These are phyloP conservation scores for Neophaeococcomyces mojaviensis DNA, from an alignment of 2,329 filamentous ascomycete species.

Conservation along the genomic window DNA sequence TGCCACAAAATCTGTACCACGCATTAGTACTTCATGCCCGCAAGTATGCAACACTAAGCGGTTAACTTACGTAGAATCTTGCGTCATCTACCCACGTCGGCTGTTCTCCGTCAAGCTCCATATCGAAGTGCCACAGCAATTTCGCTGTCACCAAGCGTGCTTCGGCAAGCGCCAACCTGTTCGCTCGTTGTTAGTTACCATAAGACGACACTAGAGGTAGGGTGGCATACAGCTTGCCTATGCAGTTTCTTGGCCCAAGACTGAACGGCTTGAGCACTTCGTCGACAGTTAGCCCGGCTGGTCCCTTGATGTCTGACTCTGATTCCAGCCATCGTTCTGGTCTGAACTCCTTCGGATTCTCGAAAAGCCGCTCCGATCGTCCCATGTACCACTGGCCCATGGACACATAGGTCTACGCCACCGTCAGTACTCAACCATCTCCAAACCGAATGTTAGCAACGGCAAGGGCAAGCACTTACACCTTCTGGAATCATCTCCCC, in stretches of 20 bases:
- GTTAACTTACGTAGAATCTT: constrained; percentile 12
- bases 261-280: constrained; percentile 31
- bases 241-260: constrained; percentile 30
- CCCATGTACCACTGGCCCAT: constrained; percentile 17
- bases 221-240: constrained; percentile 19
- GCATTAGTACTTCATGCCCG: background rate
- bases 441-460: background rate
- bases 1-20: constrained; percentile 11
- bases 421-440: constrained; percentile 1
- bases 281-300: constrained; percentile 33
- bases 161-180: constrained; percentile 23
- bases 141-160: constrained; percentile 24
- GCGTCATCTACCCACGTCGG: constrained; percentile 12
- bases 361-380: constrained; percentile 17
- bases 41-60: background rate
- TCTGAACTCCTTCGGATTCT: constrained; percentile 17
- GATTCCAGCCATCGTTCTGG: constrained; percentile 39
- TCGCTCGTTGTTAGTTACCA: background rate
- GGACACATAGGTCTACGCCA: constrained; percentile 11
- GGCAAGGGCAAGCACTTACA: constrained; percentile 5
- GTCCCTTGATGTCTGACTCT: background rate
- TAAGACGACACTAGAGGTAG: background rate
- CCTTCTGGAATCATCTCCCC: constrained; percentile 27
- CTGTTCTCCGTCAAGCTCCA: constrained; percentile 17
- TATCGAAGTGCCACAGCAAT: constrained; percentile 23